Conservation (phyloP, 2,329 filamentous ascomycete genomes). For the Remersonia thermophila region DNA sequence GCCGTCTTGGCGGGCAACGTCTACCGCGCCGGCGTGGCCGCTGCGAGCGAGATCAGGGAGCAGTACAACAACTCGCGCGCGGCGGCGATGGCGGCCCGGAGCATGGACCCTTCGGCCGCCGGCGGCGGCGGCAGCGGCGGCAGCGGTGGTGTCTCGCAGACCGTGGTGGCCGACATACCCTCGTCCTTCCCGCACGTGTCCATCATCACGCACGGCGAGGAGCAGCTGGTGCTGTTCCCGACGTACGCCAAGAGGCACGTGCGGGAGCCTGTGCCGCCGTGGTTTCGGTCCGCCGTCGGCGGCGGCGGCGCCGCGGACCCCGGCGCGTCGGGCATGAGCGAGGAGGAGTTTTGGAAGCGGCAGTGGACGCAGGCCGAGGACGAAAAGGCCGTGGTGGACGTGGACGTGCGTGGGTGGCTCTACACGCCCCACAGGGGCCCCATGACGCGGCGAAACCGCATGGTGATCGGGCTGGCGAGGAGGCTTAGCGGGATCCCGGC, state of each 20-base stretch:
- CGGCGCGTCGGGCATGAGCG: conserved; percentile 17
- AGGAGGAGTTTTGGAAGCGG: conserved; percentile 62
- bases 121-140: background rate
- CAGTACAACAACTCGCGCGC: conserved; percentile 43
- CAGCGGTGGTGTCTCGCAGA: too few relatives aligned
- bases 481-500: conserved; percentile 78
- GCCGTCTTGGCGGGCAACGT: conserved; percentile 49
- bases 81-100: conserved; percentile 15
- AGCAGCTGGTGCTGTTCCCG: conserved; percentile 91
- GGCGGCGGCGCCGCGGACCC: too few relatives aligned
- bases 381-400: conserved; percentile 76
- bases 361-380: conserved; percentile 74
- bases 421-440: conserved; percentile 77
- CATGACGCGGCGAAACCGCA: conserved; percentile 73
- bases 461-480: conserved; percentile 75
- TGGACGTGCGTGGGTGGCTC: conserved; percentile 92
- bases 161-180: conserved; percentile 35
- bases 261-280: conserved; percentile 36
- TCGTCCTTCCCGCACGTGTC: conserved; percentile 74
- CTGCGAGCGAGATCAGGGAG: conserved; percentile 46
- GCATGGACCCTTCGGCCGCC: conserved; percentile 19
- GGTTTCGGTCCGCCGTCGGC: too few relatives aligned
- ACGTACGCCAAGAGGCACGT: conserved; percentile 74
- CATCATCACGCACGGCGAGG: conserved; percentile 66
- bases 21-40: conserved; percentile 43